Evolutionary conservation across 2,329 filamentous ascomycete species (phyloP), one percentile per base, ranked within the genome.

Genomic region (Aureobasidium sp.): DNA sequence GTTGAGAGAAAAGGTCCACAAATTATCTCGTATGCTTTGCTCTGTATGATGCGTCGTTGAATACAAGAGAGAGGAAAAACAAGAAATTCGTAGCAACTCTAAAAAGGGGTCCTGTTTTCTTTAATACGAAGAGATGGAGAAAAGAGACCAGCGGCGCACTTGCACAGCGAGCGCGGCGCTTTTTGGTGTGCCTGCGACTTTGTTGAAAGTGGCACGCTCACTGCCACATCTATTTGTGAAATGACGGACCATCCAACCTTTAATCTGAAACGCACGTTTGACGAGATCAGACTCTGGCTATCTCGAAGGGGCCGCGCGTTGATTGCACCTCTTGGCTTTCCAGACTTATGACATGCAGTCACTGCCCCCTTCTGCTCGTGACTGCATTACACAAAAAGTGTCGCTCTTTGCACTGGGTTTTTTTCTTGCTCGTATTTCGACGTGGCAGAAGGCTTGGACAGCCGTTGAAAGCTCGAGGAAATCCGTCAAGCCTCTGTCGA

Each of bases 211-310:
- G 22, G 22, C 49, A 22, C 11, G 14, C 48, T 15, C n/a, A 22
- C 49, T 53, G 48, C 48, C 35, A 53, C 37, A 48, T 54, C 15
- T 42, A 54, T 40, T 42, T 42, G 35, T 39, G 37, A 31, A 45
- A 48, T 27, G 53, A 57, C 45, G 44, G 53, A 57, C 53, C 15
- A 48, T 48, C 45, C 35, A 22, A 33, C 29, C 27, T 19, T 58
- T 44, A 58, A 58, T n/a, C 54, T 58, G 54, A 58, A 58, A 58
- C 54, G 19, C 40, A 22, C 19, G 54, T 58, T 58, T 58, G 40
- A 58, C 54, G 40, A 48, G 40, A 27, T 11, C 45, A 11, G n/a
- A 9, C 45, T 19, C 24, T 29, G 11, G 24, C 12, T 7, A 8
- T 14, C 37, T n/a, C 22, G 2, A 44, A 44, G 22, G n/a, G 53